phyloP scores from a whole-genome alignment of 768 basidiomycete genomes.

The Phylloporus sp. region DNA sequence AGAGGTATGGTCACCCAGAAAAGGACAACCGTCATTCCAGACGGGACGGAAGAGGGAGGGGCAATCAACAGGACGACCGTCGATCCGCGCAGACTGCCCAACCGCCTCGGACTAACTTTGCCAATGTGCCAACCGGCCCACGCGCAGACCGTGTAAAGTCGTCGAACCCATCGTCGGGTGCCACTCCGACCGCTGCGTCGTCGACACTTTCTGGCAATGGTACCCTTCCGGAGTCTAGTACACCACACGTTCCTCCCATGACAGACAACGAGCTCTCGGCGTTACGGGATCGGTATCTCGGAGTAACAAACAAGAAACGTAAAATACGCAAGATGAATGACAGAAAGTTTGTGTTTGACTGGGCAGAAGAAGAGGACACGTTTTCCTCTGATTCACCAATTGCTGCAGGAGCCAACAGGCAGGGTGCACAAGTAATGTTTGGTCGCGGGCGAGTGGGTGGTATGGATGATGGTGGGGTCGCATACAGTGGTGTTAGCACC shows the following conservation, averaged over 20 bases:
- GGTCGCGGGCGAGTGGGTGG: constrained; percentile 80
- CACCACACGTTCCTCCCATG: constrained; percentile 58
- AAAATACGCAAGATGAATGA: constrained; percentile 94
- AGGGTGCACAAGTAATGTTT: constrained; percentile 87
- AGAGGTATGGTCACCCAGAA: constrained; percentile 48
- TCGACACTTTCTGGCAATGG: constrained; percentile 29
- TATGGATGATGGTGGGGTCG: constrained; percentile 72
- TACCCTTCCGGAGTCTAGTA: constrained; percentile 36
- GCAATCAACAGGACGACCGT: constrained; percentile 35
- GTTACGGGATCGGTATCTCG: constrained; percentile 91
- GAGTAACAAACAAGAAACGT: constrained; percentile 90
- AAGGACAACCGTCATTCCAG: constrained; percentile 42
- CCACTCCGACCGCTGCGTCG: constrained; percentile 51
- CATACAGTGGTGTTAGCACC: constrained; percentile 29
- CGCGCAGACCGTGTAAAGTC: constrained; percentile 65
- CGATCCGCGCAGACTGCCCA: constrained; percentile 30
- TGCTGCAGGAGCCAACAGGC: constrained; percentile 64
- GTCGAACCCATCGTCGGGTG: constrained; percentile 31
- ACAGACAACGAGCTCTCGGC: constrained; percentile 75
- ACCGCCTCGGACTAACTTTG: constrained; percentile 44
- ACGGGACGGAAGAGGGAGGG: constrained; percentile 40
- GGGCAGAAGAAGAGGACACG: constrained; percentile 97
- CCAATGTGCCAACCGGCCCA: constrained; percentile 81
- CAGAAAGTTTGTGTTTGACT: constrained; percentile 98
- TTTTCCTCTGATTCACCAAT: constrained; percentile 73